Evolutionary conservation across 2,329 filamentous ascomycete species (phyloP), one percentile per base, ranked within the genome.

Genomic region (Neofusicoccum umdonicola): DNA sequence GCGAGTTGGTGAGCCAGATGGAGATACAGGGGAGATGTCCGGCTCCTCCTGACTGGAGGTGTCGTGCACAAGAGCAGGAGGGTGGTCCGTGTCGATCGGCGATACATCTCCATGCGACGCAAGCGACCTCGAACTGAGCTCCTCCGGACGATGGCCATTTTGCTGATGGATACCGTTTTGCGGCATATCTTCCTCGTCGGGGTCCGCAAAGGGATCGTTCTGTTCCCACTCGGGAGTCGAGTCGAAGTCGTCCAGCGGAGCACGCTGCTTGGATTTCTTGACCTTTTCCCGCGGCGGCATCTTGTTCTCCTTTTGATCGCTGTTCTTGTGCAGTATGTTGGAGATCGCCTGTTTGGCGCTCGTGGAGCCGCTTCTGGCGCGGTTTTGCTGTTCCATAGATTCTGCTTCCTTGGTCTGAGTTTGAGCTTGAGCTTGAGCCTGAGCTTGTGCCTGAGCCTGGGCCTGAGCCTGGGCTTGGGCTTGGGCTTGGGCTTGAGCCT

Each of bases 171-270:
- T n/a, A 4, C 27, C 51, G 58, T 74, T 69, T 41, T 75, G 69
- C 27, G 44, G 42, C 27, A n/a, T 27, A 48, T 77, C 70, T 56
- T 77, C 72, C 57, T 74, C 75, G 63, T 72, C 67, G 60, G 78
- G 71, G 54, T 79, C 71, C 57, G 74, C 70, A 51, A 81, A 79
- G 2, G 81, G 80, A 67, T 84, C 78, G 17, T 77, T 78, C 52
- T 80, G 78, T 48, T 79, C 82, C 54, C 80, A 75, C 44, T 80
- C 74, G 22, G 80, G 82, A 4, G 85, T 85, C 61, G 84, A 84
- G 67, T 90, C 89, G 51, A 90, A 89, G 68, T 90, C 89, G 71
- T 92, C 90, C 12, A 92, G 81, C 63, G 88, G 87, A 67, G 88
- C 82, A 27, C 88, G 85, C 15, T 85, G 79, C 67, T 87, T 88